A percentile compares a stretch with the other conserved stretches of the same genome.
Evolutionary conservation across 2,329 filamentous ascomycete genomes (phyloP).

Genomic region (Lachnellula subtilissima): DNA sequence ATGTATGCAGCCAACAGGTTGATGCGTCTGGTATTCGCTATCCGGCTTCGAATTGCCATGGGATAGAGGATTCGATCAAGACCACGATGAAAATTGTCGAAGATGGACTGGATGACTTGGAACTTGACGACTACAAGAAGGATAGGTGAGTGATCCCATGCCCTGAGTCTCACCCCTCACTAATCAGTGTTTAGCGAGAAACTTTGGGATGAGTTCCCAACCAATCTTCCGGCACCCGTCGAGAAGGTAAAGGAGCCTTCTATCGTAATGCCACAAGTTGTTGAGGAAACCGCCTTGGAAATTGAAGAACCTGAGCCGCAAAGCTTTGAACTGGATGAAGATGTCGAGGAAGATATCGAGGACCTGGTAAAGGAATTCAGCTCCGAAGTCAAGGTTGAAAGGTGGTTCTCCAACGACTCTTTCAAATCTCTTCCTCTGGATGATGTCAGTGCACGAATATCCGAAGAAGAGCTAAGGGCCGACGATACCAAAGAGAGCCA

Average conservation of each 20-base stretch:
- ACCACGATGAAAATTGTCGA: constrained; percentile 15
- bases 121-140: constrained; percentile 14
- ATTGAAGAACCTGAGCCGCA: not conserved
- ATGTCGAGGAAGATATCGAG: not conserved
- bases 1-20: constrained; percentile 19
- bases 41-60: constrained; percentile 16
- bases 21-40: not conserved
- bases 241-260: not conserved
- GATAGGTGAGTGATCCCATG: constrained; percentile 11
- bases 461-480: not conserved
- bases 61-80: constrained; percentile 18
- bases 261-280: not conserved
- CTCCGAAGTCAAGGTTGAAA: not conserved
- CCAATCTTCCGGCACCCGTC: not conserved
- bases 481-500: not conserved
- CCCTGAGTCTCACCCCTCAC: not conserved
- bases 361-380: not conserved
- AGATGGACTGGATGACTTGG: constrained; percentile 12
- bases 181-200: not conserved
- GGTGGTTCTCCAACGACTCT: not conserved
- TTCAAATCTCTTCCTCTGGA: not conserved
- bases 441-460: not conserved
- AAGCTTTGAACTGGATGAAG: not conserved
- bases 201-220: not conserved
- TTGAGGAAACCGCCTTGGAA: not conserved